Evolutionary conservation across 2,329 filamentous ascomycete species (phyloP).

Genomic region (Harringtonia aguacate): DNA sequence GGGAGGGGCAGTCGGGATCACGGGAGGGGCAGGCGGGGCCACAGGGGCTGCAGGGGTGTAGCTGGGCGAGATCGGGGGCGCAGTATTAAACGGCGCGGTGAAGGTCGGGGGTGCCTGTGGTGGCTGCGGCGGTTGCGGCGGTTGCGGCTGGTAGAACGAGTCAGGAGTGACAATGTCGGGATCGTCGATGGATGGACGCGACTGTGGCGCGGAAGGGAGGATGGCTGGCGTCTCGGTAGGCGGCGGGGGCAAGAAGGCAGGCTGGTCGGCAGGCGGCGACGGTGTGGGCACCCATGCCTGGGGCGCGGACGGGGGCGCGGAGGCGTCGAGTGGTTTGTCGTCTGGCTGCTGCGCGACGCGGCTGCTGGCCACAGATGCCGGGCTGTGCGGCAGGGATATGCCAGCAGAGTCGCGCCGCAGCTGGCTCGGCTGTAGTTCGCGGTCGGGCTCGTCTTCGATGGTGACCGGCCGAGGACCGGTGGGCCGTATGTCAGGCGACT

Average conservation of each 20-base stretch:
- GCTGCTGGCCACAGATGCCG: conserved; percentile 21
- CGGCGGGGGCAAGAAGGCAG: conserved; percentile 14
- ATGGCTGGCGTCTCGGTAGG: conserved; percentile 17
- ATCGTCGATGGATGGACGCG: conserved; percentile 13
- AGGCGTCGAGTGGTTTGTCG: too few relatives aligned
- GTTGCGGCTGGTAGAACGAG: conserved; percentile 21
- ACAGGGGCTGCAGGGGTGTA: too few relatives aligned
- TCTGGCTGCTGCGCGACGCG: conserved; percentile 8
- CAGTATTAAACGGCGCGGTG: too few relatives aligned
- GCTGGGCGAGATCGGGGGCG: too few relatives aligned
- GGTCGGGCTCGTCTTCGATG: conserved; percentile 43
- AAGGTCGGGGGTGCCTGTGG: too few relatives aligned
- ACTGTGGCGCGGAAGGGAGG: conserved; percentile 12
- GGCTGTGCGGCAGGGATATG: conserved; percentile 24
- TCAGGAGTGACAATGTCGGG: conserved; percentile 2
- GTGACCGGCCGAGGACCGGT: conserved; percentile 27
- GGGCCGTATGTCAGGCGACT: too few relatives aligned
- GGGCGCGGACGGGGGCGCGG: conserved; percentile 1
- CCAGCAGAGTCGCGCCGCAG: conserved; percentile 18
- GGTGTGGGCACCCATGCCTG: conserved; percentile 12
- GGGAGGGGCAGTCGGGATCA: too few relatives aligned
- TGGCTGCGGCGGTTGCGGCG: background rate
- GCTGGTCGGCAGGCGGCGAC: conserved; percentile 20
- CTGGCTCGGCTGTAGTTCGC: conserved; percentile 15
- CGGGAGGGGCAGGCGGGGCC: too few relatives aligned